These are phyloP conservation scores for Fusarium succisae DNA, from an alignment of 2,329 filamentous ascomycete species.

Conservation along the genomic window DNA sequence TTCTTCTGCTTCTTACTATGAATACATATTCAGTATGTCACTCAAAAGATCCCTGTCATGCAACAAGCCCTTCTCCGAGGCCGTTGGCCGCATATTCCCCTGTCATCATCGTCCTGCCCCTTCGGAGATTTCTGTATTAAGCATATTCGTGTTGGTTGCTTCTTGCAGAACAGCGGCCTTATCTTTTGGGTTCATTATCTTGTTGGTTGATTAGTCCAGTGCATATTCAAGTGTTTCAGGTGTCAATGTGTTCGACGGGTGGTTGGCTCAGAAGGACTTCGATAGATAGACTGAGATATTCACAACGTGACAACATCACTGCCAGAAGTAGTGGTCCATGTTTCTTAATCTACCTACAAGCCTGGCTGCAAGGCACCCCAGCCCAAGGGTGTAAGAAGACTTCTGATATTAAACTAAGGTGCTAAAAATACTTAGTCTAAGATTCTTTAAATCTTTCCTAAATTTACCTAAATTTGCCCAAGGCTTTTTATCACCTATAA, in stretches of 20 bases:
- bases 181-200: conserved; percentile 70
- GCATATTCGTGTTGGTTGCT: neutral
- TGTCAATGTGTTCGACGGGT: neutral
- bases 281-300: neutral
- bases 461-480: too few relatives aligned
- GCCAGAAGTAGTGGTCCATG: neutral
- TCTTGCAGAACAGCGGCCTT: neutral
- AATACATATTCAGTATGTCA: neutral
- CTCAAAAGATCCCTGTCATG: conserved; percentile 3
- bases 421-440: too few relatives aligned
- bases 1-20: neutral
- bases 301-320: neutral
- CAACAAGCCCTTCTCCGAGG: neutral
- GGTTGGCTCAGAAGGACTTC: neutral
- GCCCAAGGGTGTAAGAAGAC: too few relatives aligned
- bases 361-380: neutral
- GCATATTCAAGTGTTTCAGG: neutral
- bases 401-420: too few relatives aligned
- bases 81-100: neutral
- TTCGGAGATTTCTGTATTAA: neutral
- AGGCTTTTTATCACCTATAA: too few relatives aligned
- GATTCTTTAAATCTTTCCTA: too few relatives aligned
- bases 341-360: neutral
- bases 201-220: neutral
- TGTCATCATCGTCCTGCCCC: neutral